These are phyloP conservation scores for Sugiyamaella xylanicola DNA, from an alignment of 1,139 yeast genomes.

Conservation along the genomic window DNA sequence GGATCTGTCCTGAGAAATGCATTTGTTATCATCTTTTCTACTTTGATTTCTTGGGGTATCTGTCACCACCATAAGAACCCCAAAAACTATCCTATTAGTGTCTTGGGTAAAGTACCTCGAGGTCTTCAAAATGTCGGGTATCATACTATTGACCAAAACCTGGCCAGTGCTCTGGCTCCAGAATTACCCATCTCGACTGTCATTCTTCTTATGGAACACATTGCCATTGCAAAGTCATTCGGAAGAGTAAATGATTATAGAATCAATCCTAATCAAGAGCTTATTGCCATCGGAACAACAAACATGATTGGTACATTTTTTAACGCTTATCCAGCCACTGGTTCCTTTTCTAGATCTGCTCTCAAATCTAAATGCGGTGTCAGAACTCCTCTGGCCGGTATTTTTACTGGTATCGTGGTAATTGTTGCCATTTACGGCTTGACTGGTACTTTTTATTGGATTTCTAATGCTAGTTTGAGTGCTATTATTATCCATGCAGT, in stretches of 20 bases:
- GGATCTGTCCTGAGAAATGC: conserved; percentile 78
- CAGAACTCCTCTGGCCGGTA: conserved; percentile 90
- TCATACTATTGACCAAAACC: conserved; percentile 64
- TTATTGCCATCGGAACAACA: conserved; percentile 90
- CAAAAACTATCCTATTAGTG: conserved; percentile 51
- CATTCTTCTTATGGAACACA: conserved; percentile 83
- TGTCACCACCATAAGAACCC: conserved; percentile 47
- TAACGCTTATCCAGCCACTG: conserved; percentile 94
- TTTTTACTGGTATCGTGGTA: conserved; percentile 87
- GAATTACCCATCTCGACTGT: conserved; percentile 86
- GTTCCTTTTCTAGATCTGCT: conserved; percentile 94
- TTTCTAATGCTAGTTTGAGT: conserved; percentile 83
- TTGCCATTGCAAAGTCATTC: conserved; percentile 90
- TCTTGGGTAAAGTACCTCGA: conserved; percentile 77
- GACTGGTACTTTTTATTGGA: conserved; percentile 80
- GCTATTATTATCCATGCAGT: conserved; percentile 97
- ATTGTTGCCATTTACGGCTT: conserved; percentile 81
- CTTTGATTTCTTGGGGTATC: conserved; percentile 69
- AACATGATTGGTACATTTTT: conserved; percentile 90
- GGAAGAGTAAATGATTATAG: conserved; percentile 92
- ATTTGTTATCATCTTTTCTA: conserved; percentile 74
- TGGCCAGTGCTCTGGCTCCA: conserved; percentile 62
- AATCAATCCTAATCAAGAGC: conserved; percentile 89
- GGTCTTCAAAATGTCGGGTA: conserved; percentile 80
- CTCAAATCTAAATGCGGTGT: conserved; percentile 95